Conservation (phyloP, 768 basidiomycete genomes). For the Leccinum disarticulatum region DNA sequence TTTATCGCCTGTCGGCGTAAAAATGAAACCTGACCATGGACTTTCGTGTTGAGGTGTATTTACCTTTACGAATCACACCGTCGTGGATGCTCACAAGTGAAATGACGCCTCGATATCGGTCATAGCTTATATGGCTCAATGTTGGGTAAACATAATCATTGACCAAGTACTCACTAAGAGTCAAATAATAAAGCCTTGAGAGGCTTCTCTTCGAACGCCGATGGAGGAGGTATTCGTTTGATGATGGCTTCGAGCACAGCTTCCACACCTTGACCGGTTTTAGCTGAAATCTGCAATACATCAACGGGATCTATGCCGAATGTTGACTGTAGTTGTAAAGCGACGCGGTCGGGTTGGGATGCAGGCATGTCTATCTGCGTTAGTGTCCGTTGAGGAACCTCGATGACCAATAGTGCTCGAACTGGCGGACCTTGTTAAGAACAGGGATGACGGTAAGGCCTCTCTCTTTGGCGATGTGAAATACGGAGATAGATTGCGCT, state of each 20-base stretch:
- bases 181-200: conserved; percentile 92
- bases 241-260: conserved; percentile 77
- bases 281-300: conserved; percentile 84
- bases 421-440: conserved; percentile 74
- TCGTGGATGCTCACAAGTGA: conserved; percentile 82
- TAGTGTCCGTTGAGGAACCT: not conserved
- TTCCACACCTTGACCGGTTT: conserved; percentile 85
- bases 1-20: conserved; percentile 67
- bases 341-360: conserved; percentile 78
- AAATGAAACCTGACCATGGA: not conserved
- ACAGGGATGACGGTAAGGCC: conserved; percentile 86
- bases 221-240: conserved; percentile 75
- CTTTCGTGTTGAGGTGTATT: not conserved
- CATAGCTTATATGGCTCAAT: conserved; percentile 59
- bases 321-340: conserved; percentile 76
- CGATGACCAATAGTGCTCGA: not conserved
- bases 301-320: conserved; percentile 77
- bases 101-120: conserved; percentile 94
- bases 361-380: conserved; percentile 88
- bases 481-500: conserved; percentile 95
- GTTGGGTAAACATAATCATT: not conserved
- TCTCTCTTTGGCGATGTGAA: conserved; percentile 81
- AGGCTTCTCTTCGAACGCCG: conserved; percentile 47
- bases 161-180: conserved; percentile 63
- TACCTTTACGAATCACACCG: conserved; percentile 82